Evolutionary conservation across 1,284 basidiomycete species (phyloP), one percentile per base, ranked within the genome.

Genomic region (Sporisorium reilianum): DNA sequence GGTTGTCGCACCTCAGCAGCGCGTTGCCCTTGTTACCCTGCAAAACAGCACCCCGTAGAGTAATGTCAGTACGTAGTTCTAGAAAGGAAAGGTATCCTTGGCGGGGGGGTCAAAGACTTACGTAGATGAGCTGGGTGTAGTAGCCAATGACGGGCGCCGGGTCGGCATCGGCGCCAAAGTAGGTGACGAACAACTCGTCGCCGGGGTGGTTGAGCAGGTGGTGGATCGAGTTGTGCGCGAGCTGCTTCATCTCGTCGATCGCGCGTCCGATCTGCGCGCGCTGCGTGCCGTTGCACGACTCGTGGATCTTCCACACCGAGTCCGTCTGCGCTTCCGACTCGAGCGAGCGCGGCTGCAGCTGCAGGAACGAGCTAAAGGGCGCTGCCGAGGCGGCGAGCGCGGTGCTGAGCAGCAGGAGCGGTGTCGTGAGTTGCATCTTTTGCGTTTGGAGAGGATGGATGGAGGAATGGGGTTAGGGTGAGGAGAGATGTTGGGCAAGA

Each of bases 231-330:
- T 80, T 75, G 4, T 60, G 30, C 18, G 81, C 80, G 28, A 86
- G 64, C 34, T 81, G 79, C 30, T 62, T 80, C 18, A 85, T 82
- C 57, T 86, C 85, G 64, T 64, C 53, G n/a, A 86, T 62, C 28
- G 77, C 85, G 18, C 78, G 59, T 38, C 74, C 48, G 53, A 86
- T 78, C 76, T 85, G 83, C n/a, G 84, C 79, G 18, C 77, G 60
- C 66, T 86, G 82, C 12, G 83, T 86, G 16, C 80, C 71, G 70
- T 86, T 86, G 75, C 86, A 87, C 30, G 78, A 82, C 49, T 82
- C 75, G 79, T 87, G 86, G 73, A 87, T 85, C 52, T 74, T 74
- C 46, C 86, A 71, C 30, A 84, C 80, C 20, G 57, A 42, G 7
- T 36, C 28, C 20, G 56, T 40, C 16, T 30, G 25, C 12, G 45